phyloP scores from a whole-genome alignment of 345 rosid species.

The Nephelium lappaceum region DNA sequence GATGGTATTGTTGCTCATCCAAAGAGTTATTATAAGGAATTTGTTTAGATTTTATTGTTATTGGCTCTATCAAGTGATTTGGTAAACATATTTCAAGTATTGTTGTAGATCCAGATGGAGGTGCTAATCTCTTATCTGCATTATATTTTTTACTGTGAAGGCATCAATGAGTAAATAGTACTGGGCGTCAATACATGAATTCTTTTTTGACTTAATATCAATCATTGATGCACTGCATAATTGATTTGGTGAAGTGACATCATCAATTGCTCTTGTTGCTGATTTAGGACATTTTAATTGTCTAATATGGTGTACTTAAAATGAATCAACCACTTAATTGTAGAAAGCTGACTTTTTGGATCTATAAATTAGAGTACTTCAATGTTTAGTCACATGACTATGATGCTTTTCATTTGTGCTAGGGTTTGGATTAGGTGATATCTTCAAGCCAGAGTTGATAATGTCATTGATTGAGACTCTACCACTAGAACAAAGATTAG shows the following conservation, averaged over 20 bases:
- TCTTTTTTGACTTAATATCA: background rate
- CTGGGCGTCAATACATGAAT: background rate
- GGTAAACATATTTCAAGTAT: conserved; percentile 46
- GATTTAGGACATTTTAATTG: background rate
- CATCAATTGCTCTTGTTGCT: background rate
- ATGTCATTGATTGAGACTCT: conserved; percentile 82
- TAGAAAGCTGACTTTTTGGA: background rate
- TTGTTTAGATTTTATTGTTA: conserved; percentile 1
- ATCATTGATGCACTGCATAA: background rate
- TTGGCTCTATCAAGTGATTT: conserved; percentile 29
- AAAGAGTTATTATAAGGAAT: background rate
- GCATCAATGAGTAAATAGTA: background rate
- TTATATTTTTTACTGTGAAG: background rate
- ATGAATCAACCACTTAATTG: background rate
- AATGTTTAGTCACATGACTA: background rate
- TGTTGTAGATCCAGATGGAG: conserved; percentile 74
- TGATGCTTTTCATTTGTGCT: conserved; percentile 22
- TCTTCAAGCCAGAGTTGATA: conserved; percentile 85
- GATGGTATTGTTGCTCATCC: conserved; percentile 44
- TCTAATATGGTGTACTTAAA: background rate
- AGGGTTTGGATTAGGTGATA: conserved; percentile 86
- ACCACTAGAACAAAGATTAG: conserved; percentile 63
- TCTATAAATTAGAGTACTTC: background rate
- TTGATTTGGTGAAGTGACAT: background rate
- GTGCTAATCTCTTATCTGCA: conserved; percentile 34